Percentiles rank a stretch among this genome's conserved stretches.
phyloP scores from a whole-genome alignment of 495 filamentous ascomycete genomes.

The Poronia punctata region DNA sequence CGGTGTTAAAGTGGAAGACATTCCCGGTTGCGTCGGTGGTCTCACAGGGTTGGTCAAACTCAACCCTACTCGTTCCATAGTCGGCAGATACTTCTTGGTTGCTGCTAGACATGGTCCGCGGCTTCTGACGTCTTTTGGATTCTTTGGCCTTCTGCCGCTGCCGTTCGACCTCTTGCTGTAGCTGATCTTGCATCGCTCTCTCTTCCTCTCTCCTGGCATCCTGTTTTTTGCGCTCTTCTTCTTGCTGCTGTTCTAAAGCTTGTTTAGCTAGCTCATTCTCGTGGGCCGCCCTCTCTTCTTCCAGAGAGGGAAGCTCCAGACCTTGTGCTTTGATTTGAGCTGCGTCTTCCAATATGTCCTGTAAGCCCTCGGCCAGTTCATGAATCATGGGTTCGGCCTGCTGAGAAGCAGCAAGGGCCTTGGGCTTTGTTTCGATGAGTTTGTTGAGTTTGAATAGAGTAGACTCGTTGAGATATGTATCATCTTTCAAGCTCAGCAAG shows the following conservation, averaged over 20 bases:
- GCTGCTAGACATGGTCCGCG: slow-evolving; percentile 14
- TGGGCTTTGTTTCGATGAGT: slow-evolving; percentile 62
- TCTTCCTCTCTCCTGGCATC: slow-evolving; percentile 68
- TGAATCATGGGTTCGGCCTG: slow-evolving; percentile 84
- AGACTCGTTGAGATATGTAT: slow-evolving; percentile 53
- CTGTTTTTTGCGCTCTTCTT: slow-evolving; percentile 41
- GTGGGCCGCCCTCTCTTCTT: slow-evolving; percentile 75
- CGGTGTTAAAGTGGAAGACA: slow-evolving; percentile 52
- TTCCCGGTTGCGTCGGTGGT: slow-evolving; percentile 53
- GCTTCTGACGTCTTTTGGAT: slow-evolving; percentile 37
- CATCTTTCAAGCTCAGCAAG: slow-evolving; percentile 60
- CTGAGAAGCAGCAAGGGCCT: slow-evolving; percentile 46
- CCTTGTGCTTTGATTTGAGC: slow-evolving; percentile 64
- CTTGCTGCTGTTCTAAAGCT: slow-evolving; percentile 42
- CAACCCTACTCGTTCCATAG: slow-evolving; percentile 31
- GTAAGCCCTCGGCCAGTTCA: slow-evolving; percentile 72
- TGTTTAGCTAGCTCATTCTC: slow-evolving; percentile 44
- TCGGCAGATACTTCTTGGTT: slow-evolving; percentile 11
- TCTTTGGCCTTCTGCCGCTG: slow-evolving; percentile 54
- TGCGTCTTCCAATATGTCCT: slow-evolving; percentile 84
- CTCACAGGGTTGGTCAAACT: slow-evolving; percentile 64
- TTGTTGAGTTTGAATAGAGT: slow-evolving; percentile 61
- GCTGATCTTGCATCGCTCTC: slow-evolving; percentile 61
- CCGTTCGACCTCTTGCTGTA: slow-evolving; percentile 67
- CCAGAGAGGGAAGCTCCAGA: slow-evolving; percentile 72